Conservation (phyloP, 2,329 filamentous ascomycete genomes). For the Tolypocladium tundrense region DNA sequence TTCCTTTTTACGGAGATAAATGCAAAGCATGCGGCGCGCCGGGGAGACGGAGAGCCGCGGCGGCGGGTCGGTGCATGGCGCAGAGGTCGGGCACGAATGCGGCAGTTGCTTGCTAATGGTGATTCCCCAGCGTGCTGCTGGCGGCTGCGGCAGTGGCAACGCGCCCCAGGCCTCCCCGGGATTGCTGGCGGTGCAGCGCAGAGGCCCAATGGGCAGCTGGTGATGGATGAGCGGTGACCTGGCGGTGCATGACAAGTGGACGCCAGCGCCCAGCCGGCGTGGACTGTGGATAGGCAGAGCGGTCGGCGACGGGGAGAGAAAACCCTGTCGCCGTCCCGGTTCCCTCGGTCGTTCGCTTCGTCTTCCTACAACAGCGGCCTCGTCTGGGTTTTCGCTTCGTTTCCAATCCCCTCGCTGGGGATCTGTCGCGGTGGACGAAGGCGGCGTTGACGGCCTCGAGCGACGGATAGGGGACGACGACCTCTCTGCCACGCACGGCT, state of each 20-base stretch:
- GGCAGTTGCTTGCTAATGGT: neutral
- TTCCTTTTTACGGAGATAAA: too few relatives aligned
- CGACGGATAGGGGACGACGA: neutral
- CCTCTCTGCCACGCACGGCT: too few relatives aligned
- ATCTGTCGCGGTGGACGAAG: neutral
- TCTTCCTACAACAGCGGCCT: neutral
- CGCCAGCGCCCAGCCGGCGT: neutral
- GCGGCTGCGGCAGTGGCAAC: too few relatives aligned
- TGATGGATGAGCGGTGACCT: neutral
- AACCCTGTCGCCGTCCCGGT: neutral
- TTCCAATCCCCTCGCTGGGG: neutral
- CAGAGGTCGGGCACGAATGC: neutral
- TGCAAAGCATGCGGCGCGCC: too few relatives aligned
- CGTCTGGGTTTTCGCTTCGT: neutral
- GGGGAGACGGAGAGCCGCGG: neutral
- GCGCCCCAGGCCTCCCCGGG: neutral
- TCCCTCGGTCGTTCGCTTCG: neutral
- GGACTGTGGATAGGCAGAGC: neutral
- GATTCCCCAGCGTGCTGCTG: too few relatives aligned
- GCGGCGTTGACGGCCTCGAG: neutral
- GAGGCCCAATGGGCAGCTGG: neutral
- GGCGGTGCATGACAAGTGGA: neutral
- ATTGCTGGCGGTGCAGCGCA: neutral
- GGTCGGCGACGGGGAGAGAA: neutral
- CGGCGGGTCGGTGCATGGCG: neutral